Conservation (phyloP, 768 basidiomycete species). For the Leucosporidium yakuticum region DNA sequence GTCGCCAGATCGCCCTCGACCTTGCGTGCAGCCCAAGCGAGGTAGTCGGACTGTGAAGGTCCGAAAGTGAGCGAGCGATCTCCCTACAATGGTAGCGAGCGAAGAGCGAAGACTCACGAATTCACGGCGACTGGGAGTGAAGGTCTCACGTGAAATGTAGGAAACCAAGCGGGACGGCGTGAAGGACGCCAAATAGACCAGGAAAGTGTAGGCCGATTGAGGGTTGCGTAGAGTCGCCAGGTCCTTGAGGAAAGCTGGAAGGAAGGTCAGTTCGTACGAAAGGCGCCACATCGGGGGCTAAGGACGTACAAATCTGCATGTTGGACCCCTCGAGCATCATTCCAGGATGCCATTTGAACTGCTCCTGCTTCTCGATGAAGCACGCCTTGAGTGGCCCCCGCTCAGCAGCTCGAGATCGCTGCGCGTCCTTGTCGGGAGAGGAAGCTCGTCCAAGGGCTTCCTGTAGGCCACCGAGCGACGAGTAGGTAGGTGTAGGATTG, state of each 20-base stretch:
- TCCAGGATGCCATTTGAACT: conserved; percentile 56
- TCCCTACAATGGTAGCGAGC: too few relatives aligned
- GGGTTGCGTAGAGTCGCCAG: conserved; percentile 54
- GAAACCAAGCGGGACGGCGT: conserved; percentile 49
- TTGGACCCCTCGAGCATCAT: conserved; percentile 54
- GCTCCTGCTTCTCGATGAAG: conserved; percentile 52
- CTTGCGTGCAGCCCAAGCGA: conserved; percentile 52
- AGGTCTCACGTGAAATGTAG: conserved; percentile 55
- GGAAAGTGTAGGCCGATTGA: conserved; percentile 50
- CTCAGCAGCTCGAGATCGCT: too few relatives aligned
- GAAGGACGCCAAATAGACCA: conserved; percentile 51
- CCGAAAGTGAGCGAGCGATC: too few relatives aligned
- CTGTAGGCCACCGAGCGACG: conserved; percentile 15
- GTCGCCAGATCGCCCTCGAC: conserved; percentile 43
- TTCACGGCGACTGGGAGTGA: conserved; percentile 53
- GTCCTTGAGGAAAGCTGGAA: conserved; percentile 43
- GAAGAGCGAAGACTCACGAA: conserved; percentile 1
- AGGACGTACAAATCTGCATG: conserved; percentile 53
- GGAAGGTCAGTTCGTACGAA: not conserved
- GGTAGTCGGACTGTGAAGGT: conserved; percentile 50
- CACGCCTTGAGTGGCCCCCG: conserved; percentile 41
- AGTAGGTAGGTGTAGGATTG: not conserved
- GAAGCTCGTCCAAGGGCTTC: conserved; percentile 2
- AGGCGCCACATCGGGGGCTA: not conserved
- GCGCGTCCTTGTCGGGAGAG: not conserved